Base-by-base conservation (phyloP, 2,329 filamentous ascomycete genomes). In the Dactylellina leptospora region DNA sequence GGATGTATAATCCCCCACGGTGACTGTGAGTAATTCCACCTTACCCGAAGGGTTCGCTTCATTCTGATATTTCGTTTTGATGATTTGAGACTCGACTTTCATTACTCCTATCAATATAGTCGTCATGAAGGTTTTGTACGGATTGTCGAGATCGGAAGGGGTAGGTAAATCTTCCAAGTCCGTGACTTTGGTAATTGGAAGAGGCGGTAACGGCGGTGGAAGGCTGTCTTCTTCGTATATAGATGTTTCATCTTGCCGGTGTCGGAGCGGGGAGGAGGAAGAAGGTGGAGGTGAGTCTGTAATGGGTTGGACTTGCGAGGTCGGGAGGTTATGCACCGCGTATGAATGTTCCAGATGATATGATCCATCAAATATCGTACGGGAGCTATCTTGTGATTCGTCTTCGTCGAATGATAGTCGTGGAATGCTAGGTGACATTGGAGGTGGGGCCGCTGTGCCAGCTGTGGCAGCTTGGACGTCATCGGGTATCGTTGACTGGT, bases 41-140 rank as follows among this genome's bases (percentile, higher is more conserved):
- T 55, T 22, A 8, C 60, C 60, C 5, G 60, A 64, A 4, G 50
- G 60, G 20, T 64, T 64, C 25, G 27, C n/a, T 22, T 55, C 60
- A 18, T 64, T 64, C n/a, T 30, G 38, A 28, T 55, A 64, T 40
- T 64, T 64, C 20, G 60, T 64, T 18, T 64, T 64, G 38, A 64
- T 55, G 20, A 55, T 56, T 25, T 55, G 60, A 2, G 60, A 55
- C 28, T 64, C 60, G 28, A 40, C 50, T n/a, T 55, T 56, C 60
- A 64, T 64, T 27, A 64, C 44, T 3, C 60, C 48, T 5, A 64
- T 50, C 9, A 64, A 40, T 4, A 64, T 18, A 2, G 48, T 64
- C 5, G 36, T 20, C 40, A 42, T 45, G 38, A 23, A 48, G 8
- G 48, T 55, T 28, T 55, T 64, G 20, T 64, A 55, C 3, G 60